A percentile compares a stretch with the other conserved stretches of the same genome.
These are phyloP conservation scores for Mesembryanthemum crystallinum DNA, from an alignment of 148 eudicot species.

Conservation along the genomic window DNA sequence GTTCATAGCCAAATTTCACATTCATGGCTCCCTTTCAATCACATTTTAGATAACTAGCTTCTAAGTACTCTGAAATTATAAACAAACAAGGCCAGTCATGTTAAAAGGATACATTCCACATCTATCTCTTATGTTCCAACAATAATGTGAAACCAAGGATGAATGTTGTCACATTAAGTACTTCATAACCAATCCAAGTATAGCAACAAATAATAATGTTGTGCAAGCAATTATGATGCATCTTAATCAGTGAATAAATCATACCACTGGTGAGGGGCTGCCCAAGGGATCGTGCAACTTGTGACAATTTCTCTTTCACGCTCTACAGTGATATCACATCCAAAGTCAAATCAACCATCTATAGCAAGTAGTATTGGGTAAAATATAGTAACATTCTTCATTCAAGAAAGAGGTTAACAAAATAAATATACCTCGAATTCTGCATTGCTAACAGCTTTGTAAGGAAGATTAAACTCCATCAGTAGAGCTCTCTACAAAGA, in stretches of 20 bases:
- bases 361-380: neutral
- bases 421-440: conserved; percentile 62
- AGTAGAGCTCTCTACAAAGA: conserved; percentile 51
- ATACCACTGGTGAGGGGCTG: conserved; percentile 47
- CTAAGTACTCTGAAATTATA: no score
- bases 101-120: no score
- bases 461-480: conserved; percentile 71
- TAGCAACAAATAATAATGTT: no score
- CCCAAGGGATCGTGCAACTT: conserved; percentile 68
- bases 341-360: conserved; percentile 8
- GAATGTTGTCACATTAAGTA: no score
- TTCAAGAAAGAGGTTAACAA: neutral
- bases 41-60: no score
- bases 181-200: no score
- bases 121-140: no score
- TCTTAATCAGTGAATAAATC: neutral
- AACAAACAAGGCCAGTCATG: no score
- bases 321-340: conserved; percentile 37
- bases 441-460: conserved; percentile 54
- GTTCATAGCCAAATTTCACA: no score
- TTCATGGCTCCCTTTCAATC: no score
- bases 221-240: neutral
- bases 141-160: no score
- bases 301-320: conserved; percentile 66
- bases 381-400: neutral